Evolutionary conservation across 345 rosid genomes (phyloP).

Genomic region (Populus alba): DNA sequence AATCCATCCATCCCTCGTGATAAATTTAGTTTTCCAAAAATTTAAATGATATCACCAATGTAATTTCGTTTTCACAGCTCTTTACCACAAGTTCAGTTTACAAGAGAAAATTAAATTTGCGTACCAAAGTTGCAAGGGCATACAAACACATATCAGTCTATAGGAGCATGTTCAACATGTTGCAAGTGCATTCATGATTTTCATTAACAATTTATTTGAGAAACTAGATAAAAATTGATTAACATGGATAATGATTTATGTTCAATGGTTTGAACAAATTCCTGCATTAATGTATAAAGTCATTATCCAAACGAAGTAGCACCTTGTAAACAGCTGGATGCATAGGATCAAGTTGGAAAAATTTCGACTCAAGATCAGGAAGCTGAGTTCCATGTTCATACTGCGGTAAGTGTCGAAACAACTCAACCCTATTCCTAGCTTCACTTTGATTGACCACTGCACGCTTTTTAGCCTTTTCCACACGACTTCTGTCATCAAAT

Average conservation of each 20-base stretch:
- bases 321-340: constrained; percentile 97
- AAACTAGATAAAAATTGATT: background rate
- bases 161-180: background rate
- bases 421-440: constrained; percentile 82
- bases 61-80: too few species aligned
- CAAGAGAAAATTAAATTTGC: background rate
- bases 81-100: background rate
- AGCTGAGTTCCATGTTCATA: constrained; percentile 92
- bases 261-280: too few species aligned
- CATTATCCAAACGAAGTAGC: constrained; percentile 12
- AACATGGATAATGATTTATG: background rate
- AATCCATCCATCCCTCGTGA: background rate
- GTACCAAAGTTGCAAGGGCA: background rate
- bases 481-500: constrained; percentile 74
- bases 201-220: background rate
- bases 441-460: constrained; percentile 86
- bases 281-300: too few species aligned
- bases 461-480: constrained; percentile 86
- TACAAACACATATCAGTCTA: background rate
- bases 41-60: background rate
- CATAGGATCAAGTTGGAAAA: constrained; percentile 81
- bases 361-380: constrained; percentile 73
- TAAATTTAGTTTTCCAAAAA: background rate
- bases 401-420: constrained; percentile 94
- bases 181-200: background rate